These are phyloP conservation scores for Cenchrus purpureus DNA, from an alignment of 176 grass and related monocot species.

Conservation along the genomic window DNA sequence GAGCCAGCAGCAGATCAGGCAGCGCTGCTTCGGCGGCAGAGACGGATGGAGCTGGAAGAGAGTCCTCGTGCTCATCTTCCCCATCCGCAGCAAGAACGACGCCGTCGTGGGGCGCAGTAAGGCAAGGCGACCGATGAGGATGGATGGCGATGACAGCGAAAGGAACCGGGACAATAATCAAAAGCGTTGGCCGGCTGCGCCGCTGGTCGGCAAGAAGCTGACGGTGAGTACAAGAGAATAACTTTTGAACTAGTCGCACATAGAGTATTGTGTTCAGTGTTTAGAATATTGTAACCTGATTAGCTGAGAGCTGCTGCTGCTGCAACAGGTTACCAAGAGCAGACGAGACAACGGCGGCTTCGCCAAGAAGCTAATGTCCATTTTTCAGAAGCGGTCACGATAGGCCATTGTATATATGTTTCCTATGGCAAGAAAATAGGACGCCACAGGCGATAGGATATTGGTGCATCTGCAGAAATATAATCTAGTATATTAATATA, in stretches of 20 bases:
- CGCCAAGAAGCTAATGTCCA: slow-evolving; percentile 14
- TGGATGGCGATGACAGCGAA: not conserved
- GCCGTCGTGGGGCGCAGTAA: not conserved
- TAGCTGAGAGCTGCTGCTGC: not conserved
- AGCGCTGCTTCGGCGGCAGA: slow-evolving; percentile 13
- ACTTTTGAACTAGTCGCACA: not conserved
- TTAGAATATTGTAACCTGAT: not conserved
- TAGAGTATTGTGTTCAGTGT: not conserved
- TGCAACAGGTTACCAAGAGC: not conserved
- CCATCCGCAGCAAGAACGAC: not conserved
- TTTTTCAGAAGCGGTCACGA: slow-evolving; percentile 15
- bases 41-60: slow-evolving; percentile 52
- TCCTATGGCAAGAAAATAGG: no score
- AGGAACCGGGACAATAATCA: not conserved
- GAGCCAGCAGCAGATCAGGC: slow-evolving; percentile 36
- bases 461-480: no score
- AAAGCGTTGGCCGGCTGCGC: slow-evolving; percentile 32
- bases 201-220: slow-evolving; percentile 19
- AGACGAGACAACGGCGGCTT: not conserved
- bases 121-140: not conserved
- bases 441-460: no score
- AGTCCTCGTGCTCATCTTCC: slow-evolving; percentile 30
- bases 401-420: not conserved
- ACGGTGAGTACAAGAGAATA: not conserved
- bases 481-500: no score